Evolutionary conservation across 192 early-diverging fungal genomes (phyloP), one percentile per base, ranked within the genome.

Genomic region (Coemansia erecta): DNA sequence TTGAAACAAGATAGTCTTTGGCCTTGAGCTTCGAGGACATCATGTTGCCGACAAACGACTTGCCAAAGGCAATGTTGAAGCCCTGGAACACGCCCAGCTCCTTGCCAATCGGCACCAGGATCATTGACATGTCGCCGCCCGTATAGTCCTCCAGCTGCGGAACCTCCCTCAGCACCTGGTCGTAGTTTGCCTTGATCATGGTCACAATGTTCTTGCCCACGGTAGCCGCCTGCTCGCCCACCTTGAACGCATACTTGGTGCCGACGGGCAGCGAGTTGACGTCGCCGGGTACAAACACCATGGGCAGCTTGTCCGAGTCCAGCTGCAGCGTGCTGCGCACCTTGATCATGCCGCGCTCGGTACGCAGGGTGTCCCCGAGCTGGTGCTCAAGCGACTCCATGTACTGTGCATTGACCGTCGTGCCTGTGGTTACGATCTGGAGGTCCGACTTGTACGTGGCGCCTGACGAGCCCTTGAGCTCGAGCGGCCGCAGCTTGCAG

Each of bases 271-370:
- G 18, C 28, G 78, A 69, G 14, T 77, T 66, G 13, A 80, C 79
- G 21, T 86, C 85, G 22, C 85, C 85, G 0, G 78, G 61, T 0
- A 70, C 83, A 58, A 86, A 86, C 11, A 86, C 72, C 12, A 77
- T 68, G 6, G 59, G 42, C 22, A 80, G 60, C 0, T 17, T n/a
- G 0, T 65, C 45, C 1, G 54, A 45, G 17, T 64, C 56, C 12
- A 85, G n/a, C 45, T 86, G 85, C 17, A 84, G 50, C 4, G 82
- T 85, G 3, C 63, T 39, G 4, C 49, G 31, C n/a, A 86, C 76
- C 18, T 66, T 73, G 63, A 86, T 76, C 3, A 63, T 54, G 11
- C 81, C 64, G 2, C 64, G 62, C 0, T 45, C 4, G 28, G 84
- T 64, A 6, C 77, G 58, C 42, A 85, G 56, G 11, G 24, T 21